Percentiles rank a stretch among this genome's conserved stretches.
Evolutionary conservation across 345 rosid genomes (phyloP).

Genomic region (Orychophragmus violaceus): DNA sequence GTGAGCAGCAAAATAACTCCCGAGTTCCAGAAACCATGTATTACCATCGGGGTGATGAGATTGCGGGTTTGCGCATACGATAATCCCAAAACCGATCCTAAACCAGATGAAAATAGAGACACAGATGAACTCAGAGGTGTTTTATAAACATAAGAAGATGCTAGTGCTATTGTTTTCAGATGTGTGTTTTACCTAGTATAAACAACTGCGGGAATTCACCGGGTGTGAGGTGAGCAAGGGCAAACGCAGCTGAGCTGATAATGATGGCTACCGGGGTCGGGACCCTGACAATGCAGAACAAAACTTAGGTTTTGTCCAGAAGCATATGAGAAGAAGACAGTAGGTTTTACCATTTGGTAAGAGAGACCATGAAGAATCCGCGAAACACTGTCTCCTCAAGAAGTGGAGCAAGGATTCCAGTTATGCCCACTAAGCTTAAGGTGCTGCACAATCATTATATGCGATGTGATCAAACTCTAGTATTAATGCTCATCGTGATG

Average conservation of each 20-base stretch:
- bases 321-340: background rate
- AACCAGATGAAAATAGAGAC: slow-evolving; percentile 64
- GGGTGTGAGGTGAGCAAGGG: slow-evolving; percentile 83
- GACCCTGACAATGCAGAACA: slow-evolving; percentile 43
- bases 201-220: slow-evolving; percentile 91
- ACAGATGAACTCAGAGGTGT: background rate
- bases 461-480: background rate
- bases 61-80: slow-evolving; percentile 90
- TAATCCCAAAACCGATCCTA: slow-evolving; percentile 69
- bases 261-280: slow-evolving; percentile 79
- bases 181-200: slow-evolving; percentile 57
- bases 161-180: background rate
- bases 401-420: slow-evolving; percentile 87
- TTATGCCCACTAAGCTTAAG: slow-evolving; percentile 77
- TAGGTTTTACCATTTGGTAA: slow-evolving; percentile 71
- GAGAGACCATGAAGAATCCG: slow-evolving; percentile 87
- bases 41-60: slow-evolving; percentile 69
- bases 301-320: background rate
- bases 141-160: background rate
- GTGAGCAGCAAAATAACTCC: slow-evolving; percentile 83
- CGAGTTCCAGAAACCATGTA: slow-evolving; percentile 84
- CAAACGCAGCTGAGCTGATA: slow-evolving; percentile 89
- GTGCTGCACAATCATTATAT: slow-evolving; percentile 45
- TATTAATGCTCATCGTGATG: background rate
- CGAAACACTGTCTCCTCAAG: slow-evolving; percentile 95